phyloP scores from a whole-genome alignment of 371 early-diverging fungal genomes.

The Mucor indicus region DNA sequence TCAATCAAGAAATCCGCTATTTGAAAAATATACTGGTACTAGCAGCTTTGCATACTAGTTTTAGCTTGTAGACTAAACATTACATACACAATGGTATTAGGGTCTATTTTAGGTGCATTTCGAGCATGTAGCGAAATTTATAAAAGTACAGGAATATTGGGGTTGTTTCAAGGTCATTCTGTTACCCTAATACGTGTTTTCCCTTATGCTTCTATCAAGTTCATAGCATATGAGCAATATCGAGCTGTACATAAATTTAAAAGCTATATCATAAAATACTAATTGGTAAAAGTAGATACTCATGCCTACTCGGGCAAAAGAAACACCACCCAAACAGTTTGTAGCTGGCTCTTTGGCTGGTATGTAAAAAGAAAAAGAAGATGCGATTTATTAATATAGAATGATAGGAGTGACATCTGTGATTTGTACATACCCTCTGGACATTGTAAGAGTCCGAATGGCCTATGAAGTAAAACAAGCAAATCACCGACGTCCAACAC shows the following conservation, averaged over 20 bases:
- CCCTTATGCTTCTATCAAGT: conserved; percentile 96
- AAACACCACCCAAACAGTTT: conserved; percentile 61
- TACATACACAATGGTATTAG: conserved; percentile 51
- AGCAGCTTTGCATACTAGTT: too few species aligned
- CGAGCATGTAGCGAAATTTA: conserved; percentile 78
- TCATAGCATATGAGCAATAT: conserved; percentile 91
- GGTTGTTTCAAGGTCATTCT: conserved; percentile 94
- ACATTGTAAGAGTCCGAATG: conserved; percentile 89
- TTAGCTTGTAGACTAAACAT: too few species aligned
- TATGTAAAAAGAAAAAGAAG: too few species aligned
- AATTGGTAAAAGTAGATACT: conserved; percentile 37
- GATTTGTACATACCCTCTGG: conserved; percentile 90
- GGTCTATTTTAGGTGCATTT: conserved; percentile 83
- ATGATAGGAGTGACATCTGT: conserved; percentile 86
- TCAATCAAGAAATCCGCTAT: conserved; percentile 88
- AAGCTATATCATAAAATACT: neutral
- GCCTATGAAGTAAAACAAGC: conserved; percentile 74
- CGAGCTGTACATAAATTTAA: conserved; percentile 48
- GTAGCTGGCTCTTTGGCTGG: conserved; percentile 83
- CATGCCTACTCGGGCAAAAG: conserved; percentile 66
- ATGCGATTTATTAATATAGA: too few species aligned
- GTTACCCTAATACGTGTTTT: conserved; percentile 92
- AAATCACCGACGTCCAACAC: conserved; percentile 29
- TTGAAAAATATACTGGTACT: conserved; percentile 79
- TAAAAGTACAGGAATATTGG: conserved; percentile 65